These are phyloP conservation scores for Syzygium syzygioides DNA, from an alignment of 441 rosid species.

Conservation along the genomic window DNA sequence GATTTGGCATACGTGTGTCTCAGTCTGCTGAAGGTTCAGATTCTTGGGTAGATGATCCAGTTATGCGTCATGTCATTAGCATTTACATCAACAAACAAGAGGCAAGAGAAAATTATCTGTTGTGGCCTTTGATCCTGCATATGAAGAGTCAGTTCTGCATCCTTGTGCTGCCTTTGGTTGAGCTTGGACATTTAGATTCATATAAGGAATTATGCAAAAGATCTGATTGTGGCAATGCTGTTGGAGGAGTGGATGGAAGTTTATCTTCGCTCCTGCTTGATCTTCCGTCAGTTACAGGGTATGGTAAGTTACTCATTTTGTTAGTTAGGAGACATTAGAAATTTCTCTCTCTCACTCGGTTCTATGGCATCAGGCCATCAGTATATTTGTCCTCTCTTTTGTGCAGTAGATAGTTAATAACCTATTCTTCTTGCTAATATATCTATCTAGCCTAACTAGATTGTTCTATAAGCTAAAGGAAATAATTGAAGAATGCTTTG, in stretches of 20 bases:
- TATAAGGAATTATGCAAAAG: constrained; percentile 47
- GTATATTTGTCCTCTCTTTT: neutral
- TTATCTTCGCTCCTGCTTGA: constrained; percentile 79
- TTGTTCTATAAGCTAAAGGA: neutral
- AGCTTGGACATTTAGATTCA: constrained; percentile 56
- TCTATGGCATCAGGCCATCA: neutral
- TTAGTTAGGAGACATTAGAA: neutral
- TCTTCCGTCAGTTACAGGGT: constrained; percentile 98
- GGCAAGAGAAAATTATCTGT: constrained; percentile 33
- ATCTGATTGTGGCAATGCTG: constrained; percentile 82
- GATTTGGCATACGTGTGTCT: constrained; percentile 67
- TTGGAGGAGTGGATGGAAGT: constrained; percentile 49
- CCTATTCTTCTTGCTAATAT: neutral
- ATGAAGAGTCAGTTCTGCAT: constrained; percentile 51
- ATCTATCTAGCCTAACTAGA: neutral
- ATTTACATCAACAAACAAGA: constrained; percentile 39
- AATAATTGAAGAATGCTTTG: neutral
- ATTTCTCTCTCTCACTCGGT: neutral
- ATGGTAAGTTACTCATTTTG: constrained; percentile 44
- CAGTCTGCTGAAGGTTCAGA: constrained; percentile 77
- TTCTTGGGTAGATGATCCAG: constrained; percentile 98
- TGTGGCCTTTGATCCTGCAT: constrained; percentile 86
- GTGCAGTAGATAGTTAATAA: neutral
- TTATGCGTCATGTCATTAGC: constrained; percentile 76
- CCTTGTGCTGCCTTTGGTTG: constrained; percentile 74